Conservation (phyloP, 164 flowering plant genomes). For the Buxus sempervirens region DNA sequence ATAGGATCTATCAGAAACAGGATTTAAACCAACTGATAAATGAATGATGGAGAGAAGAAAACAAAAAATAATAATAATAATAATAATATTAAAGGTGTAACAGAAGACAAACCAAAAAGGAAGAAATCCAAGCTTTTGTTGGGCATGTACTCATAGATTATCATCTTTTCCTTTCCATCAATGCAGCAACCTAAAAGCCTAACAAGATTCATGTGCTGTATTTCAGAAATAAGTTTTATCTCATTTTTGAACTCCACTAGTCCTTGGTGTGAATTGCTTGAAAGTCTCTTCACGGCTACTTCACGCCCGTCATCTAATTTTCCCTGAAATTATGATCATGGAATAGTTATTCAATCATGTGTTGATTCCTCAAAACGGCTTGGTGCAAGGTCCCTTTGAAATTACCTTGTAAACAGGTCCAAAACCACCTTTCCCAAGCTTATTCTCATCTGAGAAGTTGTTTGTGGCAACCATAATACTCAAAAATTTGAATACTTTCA, state of each 20-base stretch:
- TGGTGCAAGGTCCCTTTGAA: not conserved
- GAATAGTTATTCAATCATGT: not conserved
- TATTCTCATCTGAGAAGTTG: conserved; percentile 12
- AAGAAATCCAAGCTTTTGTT: conserved; percentile 24
- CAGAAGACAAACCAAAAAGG: conserved; percentile 15
- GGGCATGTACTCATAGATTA: conserved; percentile 20
- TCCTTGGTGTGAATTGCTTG: conserved; percentile 19
- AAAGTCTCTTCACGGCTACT: conserved; percentile 18
- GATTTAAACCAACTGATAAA: no score
- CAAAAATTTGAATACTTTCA: conserved; percentile 8
- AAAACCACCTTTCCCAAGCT: conserved; percentile 24
- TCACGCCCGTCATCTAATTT: conserved; percentile 14
- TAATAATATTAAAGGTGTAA: not conserved
- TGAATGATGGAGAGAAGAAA: not conserved
- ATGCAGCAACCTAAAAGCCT: conserved; percentile 19
- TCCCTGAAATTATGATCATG: conserved; percentile 1
- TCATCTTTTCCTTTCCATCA: conserved; percentile 18
- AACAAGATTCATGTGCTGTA: conserved; percentile 23
- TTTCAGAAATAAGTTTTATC: conserved; percentile 15
- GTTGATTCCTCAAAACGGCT: not conserved
- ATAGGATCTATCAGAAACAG: conserved; percentile 4
- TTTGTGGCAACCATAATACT: conserved; percentile 8
- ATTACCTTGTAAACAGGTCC: conserved; percentile 23
- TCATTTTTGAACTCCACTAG: conserved; percentile 22
- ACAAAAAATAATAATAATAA: no score